A percentile compares a stretch with the other conserved stretches of the same genome.
These are phyloP conservation scores for Podospora bellae-mahoneyi DNA, from an alignment of 495 filamentous ascomycete genomes.

Conservation along the genomic window DNA sequence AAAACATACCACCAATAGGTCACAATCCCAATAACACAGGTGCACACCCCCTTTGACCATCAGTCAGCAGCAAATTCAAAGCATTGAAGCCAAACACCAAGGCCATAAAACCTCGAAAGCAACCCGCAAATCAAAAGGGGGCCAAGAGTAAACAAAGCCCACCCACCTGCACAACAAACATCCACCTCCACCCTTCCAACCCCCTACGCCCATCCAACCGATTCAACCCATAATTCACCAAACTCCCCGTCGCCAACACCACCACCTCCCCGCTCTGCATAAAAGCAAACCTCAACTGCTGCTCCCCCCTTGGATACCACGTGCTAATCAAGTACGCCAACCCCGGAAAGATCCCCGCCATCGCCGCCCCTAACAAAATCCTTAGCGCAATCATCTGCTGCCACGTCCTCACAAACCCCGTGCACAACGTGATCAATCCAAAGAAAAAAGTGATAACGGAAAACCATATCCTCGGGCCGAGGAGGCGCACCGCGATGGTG, in stretches of 20 bases:
- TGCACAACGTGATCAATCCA: constrained; percentile 68
- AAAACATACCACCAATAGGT: constrained; percentile 61
- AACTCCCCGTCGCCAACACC: constrained; percentile 64
- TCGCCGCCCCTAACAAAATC: constrained; percentile 65
- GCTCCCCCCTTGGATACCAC: constrained; percentile 70
- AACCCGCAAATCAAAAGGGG: neutral
- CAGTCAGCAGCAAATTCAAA: neutral
- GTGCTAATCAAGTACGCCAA: constrained; percentile 67
- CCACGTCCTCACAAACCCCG: constrained; percentile 68
- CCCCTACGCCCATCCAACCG: constrained; percentile 57
- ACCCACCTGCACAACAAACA: constrained; percentile 62
- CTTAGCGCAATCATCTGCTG: constrained; percentile 69
- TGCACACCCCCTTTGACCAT: constrained; percentile 40
- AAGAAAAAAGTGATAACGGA: constrained; percentile 63
- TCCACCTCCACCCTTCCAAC: constrained; percentile 72
- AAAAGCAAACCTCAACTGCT: constrained; percentile 72
- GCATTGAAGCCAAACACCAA: no score
- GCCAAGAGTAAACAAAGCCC: neutral
- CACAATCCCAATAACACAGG: constrained; percentile 61
- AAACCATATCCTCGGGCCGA: constrained; percentile 70
- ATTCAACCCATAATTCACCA: constrained; percentile 71
- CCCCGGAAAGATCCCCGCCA: constrained; percentile 69
- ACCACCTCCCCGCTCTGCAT: constrained; percentile 67
- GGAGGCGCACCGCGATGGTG: constrained; percentile 63
- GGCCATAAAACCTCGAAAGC: no score